Base-by-base conservation (phyloP, 805 yeast genomes). In the Candida qinlingensis region DNA sequence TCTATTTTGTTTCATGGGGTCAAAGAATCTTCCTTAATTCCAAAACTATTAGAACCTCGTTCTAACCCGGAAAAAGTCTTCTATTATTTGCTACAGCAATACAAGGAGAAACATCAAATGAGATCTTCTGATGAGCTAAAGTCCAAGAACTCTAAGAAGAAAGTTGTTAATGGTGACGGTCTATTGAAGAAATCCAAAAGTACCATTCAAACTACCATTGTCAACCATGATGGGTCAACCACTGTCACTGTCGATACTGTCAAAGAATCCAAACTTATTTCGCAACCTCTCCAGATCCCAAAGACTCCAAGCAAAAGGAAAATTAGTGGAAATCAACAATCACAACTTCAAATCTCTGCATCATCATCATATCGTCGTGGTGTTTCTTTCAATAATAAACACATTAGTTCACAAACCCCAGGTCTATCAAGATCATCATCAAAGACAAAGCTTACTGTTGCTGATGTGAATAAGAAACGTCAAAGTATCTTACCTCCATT, bases 1-100 rank as follows among this genome's bases (percentile, higher is more conserved):
- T 83, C 85, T 40, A 87, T 87, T 7, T 69, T 88, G 52, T 88
- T 94, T 79, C 96, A 86, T 62, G 92, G 91, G 48, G 86, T 84
- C 53, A 74, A 76, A 41, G 75, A 76, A 45, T 65, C 73, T 4
- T 69, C 72, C 8, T 77, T 89, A 28, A 64, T 79, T 29, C 64
- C 71, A 8, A 76, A 78, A 54, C 70, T 89, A 41, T 60, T 77
- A 40, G 73, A 80, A 8, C 69, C 76, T 1, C 78, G 74, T 28
- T 79, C 84, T 28, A 84, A 81, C 57, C 76, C 90, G 1, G 96
- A 88, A 58, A 88, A 88, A 71, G 81, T 88, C 41, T 84, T 88
- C 58, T 88, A 88, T 67, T 85, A 85, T 54, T 67, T 89, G 40
- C 70, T 88, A 53, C 70, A 81, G 71, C 79, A 85, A 55, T 89